A percentile compares a stretch with the other conserved stretches of the same genome.
These are phyloP conservation scores for Sparassis latifolia DNA, from an alignment of 1,284 basidiomycete species.

Conservation along the genomic window DNA sequence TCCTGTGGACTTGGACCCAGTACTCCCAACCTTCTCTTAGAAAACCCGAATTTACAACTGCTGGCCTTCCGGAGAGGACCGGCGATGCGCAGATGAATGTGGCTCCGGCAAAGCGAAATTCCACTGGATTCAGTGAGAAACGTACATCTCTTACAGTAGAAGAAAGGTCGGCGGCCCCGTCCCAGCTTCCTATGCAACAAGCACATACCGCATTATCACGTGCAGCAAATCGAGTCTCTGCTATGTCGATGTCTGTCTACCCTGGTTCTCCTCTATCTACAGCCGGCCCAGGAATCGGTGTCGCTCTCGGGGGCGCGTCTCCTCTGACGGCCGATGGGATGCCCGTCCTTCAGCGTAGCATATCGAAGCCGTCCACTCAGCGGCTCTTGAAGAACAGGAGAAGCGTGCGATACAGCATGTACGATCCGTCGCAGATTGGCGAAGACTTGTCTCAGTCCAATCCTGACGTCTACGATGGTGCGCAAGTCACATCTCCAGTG, in stretches of 20 bases:
- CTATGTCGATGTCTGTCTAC: slow-evolving; percentile 47
- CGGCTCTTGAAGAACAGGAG: slow-evolving; percentile 16
- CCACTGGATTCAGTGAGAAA: slow-evolving; percentile 8
- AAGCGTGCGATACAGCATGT: slow-evolving; percentile 21
- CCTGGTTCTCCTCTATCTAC: slow-evolving; percentile 36
- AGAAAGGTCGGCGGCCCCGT: not conserved
- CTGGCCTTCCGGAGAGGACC: not conserved
- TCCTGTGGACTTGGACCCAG: slow-evolving; percentile 55
- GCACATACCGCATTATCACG: slow-evolving; percentile 15
- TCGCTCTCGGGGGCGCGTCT: slow-evolving; percentile 37
- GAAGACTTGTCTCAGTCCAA: not conserved
- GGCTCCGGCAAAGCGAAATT: not conserved
- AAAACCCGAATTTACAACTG: slow-evolving; percentile 6
- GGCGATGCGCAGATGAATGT: not conserved
- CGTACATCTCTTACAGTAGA: slow-evolving; percentile 6
- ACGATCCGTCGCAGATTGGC: slow-evolving; percentile 11
- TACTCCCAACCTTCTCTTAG: slow-evolving; percentile 31
- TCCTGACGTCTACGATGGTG: slow-evolving; percentile 39
- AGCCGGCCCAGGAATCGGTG: slow-evolving; percentile 31
- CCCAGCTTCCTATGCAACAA: slow-evolving; percentile 12
- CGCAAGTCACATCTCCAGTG: slow-evolving; percentile 41
- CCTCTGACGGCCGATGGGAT: slow-evolving; percentile 41
- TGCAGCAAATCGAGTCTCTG: slow-evolving; percentile 36
- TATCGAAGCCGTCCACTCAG: slow-evolving; percentile 18
- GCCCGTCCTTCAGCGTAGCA: slow-evolving; percentile 21